Evolutionary conservation across 2,329 filamentous ascomycete genomes (phyloP), one percentile per base, ranked within the genome.

Genomic region (Cytospora paraplurivora): DNA sequence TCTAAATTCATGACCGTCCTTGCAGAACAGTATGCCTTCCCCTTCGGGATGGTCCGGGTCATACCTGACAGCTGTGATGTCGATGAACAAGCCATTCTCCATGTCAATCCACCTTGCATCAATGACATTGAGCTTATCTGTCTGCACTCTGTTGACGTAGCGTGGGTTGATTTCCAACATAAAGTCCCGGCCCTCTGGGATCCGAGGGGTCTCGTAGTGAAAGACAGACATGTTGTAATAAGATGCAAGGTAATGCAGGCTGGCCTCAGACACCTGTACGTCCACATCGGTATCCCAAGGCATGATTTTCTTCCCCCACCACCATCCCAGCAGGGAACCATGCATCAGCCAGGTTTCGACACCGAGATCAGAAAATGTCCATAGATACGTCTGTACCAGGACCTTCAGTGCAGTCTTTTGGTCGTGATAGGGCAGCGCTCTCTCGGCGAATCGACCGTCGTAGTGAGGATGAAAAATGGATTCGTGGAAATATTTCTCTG

Each of bases 271-370:
- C 33, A 93, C 84, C 73, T 93, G 90, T 2, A 90, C 89, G 73
- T 93, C 89, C 53, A 92, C 81, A 72, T 93, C 89, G 74, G 86
- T 86, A 72, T 93, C 90, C 90, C 90, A 92, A 0, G 90, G 89
- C 73, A 93, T 83, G 67, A 90, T 82, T 72, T 77, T 78, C 55
- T 80, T 80, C 69, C 91, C 92, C 91, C 91, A 94, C 90, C 90
- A 94, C 91, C 91, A 95, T 7, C 91, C 91, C 37, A 95, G 78
- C 35, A 94, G 78, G n/a, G 89, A 90, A n/a, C 90, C 89, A 72
- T 94, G 91, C 70, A 91, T 90, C 65, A 94, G 84, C 91, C 91
- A 94, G 7, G 91, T 93, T 73, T 93, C 88, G 63, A 93, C 75
- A 2, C 85, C 83, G 35, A 91, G 79, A 44, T 85, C 82, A 56